These are phyloP conservation scores for Macrolepiota fuliginosa DNA, from an alignment of 768 basidiomycete genomes.

Conservation along the genomic window DNA sequence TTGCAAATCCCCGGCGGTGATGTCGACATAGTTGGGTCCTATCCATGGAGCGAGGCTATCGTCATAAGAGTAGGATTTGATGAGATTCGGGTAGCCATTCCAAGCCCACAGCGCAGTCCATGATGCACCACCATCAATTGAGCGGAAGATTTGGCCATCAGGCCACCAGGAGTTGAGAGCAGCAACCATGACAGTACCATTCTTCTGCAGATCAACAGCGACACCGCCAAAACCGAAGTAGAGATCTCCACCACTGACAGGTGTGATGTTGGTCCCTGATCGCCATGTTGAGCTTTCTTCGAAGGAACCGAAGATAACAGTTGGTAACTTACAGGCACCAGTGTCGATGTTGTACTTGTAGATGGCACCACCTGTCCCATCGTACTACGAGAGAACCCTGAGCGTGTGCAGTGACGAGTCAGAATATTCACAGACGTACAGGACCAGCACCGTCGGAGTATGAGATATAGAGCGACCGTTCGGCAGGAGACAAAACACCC, in stretches of 20 bases:
- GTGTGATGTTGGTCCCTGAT: slow-evolving; percentile 60
- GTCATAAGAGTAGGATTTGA: slow-evolving; percentile 54
- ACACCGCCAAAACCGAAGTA: slow-evolving; percentile 65
- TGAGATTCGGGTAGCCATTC: slow-evolving; percentile 42
- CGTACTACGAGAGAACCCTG: slow-evolving; percentile 35
- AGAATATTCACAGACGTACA: slow-evolving; percentile 20
- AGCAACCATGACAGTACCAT: slow-evolving; percentile 68
- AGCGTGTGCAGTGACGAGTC: background rate
- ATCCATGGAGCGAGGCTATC: slow-evolving; percentile 60
- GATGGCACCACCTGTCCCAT: slow-evolving; percentile 50
- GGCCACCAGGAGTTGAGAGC: slow-evolving; percentile 66
- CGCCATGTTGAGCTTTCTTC: background rate
- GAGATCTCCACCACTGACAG: slow-evolving; percentile 53
- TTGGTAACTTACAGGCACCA: slow-evolving; percentile 35
- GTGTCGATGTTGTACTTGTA: slow-evolving; percentile 52
- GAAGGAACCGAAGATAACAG: background rate
- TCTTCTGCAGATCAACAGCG: slow-evolving; percentile 55
- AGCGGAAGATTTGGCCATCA: slow-evolving; percentile 64
- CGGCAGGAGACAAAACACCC: slow-evolving; percentile 58
- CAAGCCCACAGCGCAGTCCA: slow-evolving; percentile 63
- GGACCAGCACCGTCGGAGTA: slow-evolving; percentile 65
- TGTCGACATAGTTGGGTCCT: slow-evolving; percentile 46
- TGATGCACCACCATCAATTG: slow-evolving; percentile 52
- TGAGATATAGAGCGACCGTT: slow-evolving; percentile 57
- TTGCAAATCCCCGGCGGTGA: slow-evolving; percentile 41